Conservation (phyloP, 371 early-diverging fungal genomes). For the Mucor circinelloides region DNA sequence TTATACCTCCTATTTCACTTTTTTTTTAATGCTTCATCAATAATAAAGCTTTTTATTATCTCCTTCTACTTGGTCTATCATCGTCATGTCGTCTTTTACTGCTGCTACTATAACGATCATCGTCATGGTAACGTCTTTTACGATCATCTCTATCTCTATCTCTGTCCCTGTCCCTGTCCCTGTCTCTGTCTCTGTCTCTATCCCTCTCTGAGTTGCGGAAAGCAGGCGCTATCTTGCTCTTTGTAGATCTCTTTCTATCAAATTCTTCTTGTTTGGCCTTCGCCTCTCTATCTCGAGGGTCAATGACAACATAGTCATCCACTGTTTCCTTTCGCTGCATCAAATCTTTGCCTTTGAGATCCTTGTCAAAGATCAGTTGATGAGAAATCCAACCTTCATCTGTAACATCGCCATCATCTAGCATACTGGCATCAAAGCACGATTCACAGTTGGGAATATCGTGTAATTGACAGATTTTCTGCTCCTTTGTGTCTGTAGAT, state of each 20-base stretch:
- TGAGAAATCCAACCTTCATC: conserved; percentile 76
- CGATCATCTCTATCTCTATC: conserved; percentile 4
- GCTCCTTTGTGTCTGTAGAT: conserved; percentile 19
- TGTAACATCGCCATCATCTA: conserved; percentile 29
- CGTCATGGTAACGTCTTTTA: conserved; percentile 21
- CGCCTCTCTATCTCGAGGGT: conserved; percentile 60
- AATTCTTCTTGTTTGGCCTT: conserved; percentile 45
- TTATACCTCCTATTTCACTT: not conserved
- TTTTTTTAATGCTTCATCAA: not conserved
- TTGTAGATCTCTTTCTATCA: conserved; percentile 28
- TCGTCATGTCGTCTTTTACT: conserved; percentile 5
- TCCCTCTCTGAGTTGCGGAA: conserved; percentile 3
- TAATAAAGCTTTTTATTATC: not conserved
- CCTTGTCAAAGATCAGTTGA: conserved; percentile 68
- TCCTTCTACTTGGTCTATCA: not conserved
- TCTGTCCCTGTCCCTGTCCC: conserved; percentile 17
- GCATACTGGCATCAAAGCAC: conserved; percentile 41
- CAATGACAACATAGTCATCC: conserved; percentile 79
- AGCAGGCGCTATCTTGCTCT: conserved; percentile 26
- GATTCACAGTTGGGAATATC: conserved; percentile 69
- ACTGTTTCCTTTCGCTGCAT: conserved; percentile 63
- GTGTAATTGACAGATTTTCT: conserved; percentile 61
- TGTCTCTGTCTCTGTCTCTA: conserved; percentile 15
- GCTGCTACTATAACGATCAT: conserved; percentile 11
- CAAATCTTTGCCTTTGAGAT: conserved; percentile 65